Evolutionary conservation across 305 asterid genomes (phyloP), one percentile per base, ranked within the genome.

Genomic region (Coffea humblotiana): DNA sequence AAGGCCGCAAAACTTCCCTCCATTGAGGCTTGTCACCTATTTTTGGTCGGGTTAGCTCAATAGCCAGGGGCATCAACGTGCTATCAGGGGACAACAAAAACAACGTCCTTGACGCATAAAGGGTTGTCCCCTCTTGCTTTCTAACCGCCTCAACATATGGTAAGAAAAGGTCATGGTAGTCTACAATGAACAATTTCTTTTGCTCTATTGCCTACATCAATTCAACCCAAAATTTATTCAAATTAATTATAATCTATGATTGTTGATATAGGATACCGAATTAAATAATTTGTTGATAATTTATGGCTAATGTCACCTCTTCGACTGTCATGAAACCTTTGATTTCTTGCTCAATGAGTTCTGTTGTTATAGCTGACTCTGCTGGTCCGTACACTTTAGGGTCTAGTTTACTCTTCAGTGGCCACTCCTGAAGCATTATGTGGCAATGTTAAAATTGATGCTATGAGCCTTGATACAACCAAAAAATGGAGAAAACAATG

Each of bases 71-170:
- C 90, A 84, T 86, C 81, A 94, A 79, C 0, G 91, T 85, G 74
- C 87, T 85, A 4, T 48, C 6, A 15, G 89, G 86, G 35, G 77
- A 84, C 82, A 93, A 82, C 88, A 83, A 89, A 82, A 95, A 92
- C 32, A 95, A 7, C 2, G 95, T 86, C 86, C 98, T 87, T 15
- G 98, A 95, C 66, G 93, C 98, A 63, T 95, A 93, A 0, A 93
- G 72, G 40, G 91, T 90, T 14, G 89, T 90, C 61, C 91, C 94
- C 60, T 86, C 11, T 3, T 82, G 81, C 82, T 78, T 77, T 77
- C 97, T 87, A 43, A 95, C 97, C 87, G 84, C 90, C 77, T 90
- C 77, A 52, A 95, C 97, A 65, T 76, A 88, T 45, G 98, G 98
- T 83, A 95, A 18, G 2, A 90, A 69, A 78, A 92, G 48, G 77